Evolutionary conservation across 1,139 yeast species (phyloP).

Genomic region (Blastobotrys aristatus): DNA sequence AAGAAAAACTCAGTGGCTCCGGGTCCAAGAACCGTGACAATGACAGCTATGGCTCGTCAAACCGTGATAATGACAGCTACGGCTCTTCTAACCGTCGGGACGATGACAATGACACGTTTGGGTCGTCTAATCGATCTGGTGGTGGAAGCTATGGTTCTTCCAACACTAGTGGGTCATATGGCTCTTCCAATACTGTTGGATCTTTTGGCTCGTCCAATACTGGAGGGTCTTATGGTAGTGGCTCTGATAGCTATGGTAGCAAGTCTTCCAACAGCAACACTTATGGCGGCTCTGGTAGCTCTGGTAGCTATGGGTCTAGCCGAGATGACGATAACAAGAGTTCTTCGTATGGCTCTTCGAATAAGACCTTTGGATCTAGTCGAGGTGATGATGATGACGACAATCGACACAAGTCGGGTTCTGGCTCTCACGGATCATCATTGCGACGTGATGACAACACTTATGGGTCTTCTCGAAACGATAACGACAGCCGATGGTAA

Average conservation of each 20-base stretch:
- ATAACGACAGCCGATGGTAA: not conserved
- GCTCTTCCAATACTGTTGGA: not conserved
- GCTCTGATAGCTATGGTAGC: not conserved
- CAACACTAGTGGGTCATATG: not conserved
- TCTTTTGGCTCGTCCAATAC: not conserved
- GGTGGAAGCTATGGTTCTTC: not conserved
- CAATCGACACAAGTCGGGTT: not conserved
- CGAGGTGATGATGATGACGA: not conserved
- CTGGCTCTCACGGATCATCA: not conserved
- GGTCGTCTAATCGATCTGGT: not conserved
- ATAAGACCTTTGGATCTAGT: conserved; percentile 1
- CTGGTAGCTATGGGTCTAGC: not conserved
- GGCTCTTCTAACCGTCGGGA: conserved; percentile 1
- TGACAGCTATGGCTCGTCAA: not conserved
- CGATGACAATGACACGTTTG: too few species aligned
- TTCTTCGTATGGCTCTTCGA: conserved; percentile 2
- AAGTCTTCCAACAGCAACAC: not conserved
- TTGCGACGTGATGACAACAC: not conserved
- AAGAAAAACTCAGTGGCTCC: too few species aligned
- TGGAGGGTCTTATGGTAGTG: not conserved
- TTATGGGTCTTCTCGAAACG: conserved; percentile 4
- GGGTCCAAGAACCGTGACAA: too few species aligned
- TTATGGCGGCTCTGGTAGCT: not conserved
- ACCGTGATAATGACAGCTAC: conserved; percentile 1
- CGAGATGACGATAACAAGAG: not conserved